phyloP scores from a whole-genome alignment of 495 filamentous ascomycete species.

The Neurospora sp. region DNA sequence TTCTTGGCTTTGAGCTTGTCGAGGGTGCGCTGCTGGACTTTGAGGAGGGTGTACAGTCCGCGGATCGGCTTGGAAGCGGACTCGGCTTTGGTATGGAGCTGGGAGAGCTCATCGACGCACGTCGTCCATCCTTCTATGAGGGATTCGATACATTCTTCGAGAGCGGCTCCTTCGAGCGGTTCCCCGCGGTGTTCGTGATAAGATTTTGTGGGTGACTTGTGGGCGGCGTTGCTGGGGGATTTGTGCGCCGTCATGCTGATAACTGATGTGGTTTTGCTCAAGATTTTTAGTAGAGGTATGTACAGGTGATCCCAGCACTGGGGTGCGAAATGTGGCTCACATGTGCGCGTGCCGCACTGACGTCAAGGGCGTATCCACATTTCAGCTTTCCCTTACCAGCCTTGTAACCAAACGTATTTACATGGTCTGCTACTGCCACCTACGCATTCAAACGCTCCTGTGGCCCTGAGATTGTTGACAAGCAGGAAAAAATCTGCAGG shows the following conservation, averaged over 20 bases:
- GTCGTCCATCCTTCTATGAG: conserved; percentile 16
- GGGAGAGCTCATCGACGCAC: conserved; percentile 17
- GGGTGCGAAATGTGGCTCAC: too few relatives aligned
- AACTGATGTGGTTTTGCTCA: too few relatives aligned
- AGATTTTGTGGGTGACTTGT: not conserved
- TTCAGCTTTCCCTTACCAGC: too few relatives aligned
- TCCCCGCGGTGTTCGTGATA: not conserved
- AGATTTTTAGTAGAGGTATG: too few relatives aligned
- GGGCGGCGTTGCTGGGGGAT: not conserved
- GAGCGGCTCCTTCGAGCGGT: conserved; percentile 1
- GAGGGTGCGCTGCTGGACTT: conserved; percentile 20
- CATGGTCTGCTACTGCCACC: too few relatives aligned
- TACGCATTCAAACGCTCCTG: too few relatives aligned
- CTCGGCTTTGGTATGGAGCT: conserved; percentile 11
- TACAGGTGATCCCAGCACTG: too few relatives aligned
- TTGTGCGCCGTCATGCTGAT: not conserved
- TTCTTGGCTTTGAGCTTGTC: conserved; percentile 16
- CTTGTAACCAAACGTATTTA: too few relatives aligned
- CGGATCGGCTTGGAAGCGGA: conserved; percentile 10
- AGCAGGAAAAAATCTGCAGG: too few relatives aligned
- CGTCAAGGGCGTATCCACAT: too few relatives aligned
- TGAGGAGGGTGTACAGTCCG: conserved; percentile 14
- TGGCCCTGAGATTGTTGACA: too few relatives aligned
- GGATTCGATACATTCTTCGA: conserved; percentile 8
- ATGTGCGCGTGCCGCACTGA: too few relatives aligned